These are phyloP conservation scores for Fusarium siculi DNA, from an alignment of 2,329 filamentous ascomycete species.

Conservation along the genomic window DNA sequence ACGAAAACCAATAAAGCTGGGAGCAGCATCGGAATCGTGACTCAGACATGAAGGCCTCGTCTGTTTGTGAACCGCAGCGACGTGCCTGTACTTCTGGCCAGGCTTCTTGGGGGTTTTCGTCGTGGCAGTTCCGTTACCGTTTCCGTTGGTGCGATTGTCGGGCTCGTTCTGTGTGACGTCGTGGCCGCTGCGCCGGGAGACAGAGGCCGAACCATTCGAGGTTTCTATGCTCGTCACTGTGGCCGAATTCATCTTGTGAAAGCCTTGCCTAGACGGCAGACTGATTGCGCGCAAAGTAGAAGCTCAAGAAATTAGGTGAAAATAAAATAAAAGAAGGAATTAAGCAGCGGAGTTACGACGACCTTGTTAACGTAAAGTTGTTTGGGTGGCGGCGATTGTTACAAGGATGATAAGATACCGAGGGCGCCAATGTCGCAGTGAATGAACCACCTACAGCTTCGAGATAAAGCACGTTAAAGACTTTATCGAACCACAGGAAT, in stretches of 20 bases:
- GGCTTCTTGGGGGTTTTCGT: constrained; percentile 34
- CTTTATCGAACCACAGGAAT: constrained; percentile 35
- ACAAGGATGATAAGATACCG: constrained; percentile 32
- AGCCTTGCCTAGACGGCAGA: constrained; percentile 31
- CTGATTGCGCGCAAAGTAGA: background rate
- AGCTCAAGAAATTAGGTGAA: background rate
- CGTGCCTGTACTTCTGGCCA: constrained; percentile 82
- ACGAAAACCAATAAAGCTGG: constrained; percentile 92
- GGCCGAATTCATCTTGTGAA: constrained; percentile 53
- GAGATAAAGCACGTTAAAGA: constrained; percentile 28
- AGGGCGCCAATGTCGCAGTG: constrained; percentile 34
- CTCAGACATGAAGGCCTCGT: constrained; percentile 83
- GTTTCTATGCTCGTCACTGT: constrained; percentile 52
- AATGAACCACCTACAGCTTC: constrained; percentile 27
- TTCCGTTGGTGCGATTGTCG: constrained; percentile 34
- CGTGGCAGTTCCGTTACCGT: constrained; percentile 40
- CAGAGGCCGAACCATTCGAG: constrained; percentile 41
- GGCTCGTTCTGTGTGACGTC: constrained; percentile 44
- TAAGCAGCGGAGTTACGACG: constrained; percentile 6
- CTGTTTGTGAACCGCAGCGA: constrained; percentile 83
- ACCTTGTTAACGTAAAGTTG: constrained; percentile 30
- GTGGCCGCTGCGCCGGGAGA: constrained; percentile 42
- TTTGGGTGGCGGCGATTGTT: constrained; percentile 27
- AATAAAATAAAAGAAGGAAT: constrained; percentile 2
- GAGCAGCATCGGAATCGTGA: constrained; percentile 77